phyloP scores from a whole-genome alignment of 805 yeast genomes.

The Zygotorulaspora florentina region DNA sequence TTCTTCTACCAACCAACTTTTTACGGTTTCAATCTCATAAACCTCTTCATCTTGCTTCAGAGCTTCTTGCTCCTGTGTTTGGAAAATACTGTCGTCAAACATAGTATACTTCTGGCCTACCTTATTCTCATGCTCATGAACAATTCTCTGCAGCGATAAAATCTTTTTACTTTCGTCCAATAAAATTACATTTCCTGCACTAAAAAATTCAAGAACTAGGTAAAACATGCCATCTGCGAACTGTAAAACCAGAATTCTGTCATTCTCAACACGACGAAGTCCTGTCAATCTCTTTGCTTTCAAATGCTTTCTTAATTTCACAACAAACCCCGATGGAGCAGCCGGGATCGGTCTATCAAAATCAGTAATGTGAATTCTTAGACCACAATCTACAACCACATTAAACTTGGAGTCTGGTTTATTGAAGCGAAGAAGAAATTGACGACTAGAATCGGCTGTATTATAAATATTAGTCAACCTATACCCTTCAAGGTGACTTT shows the following conservation, averaged over 20 bases:
- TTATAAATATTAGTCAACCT: constrained; percentile 84
- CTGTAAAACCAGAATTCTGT: constrained; percentile 76
- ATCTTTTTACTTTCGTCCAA: constrained; percentile 67
- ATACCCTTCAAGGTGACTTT: constrained; percentile 51
- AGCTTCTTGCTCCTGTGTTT: not conserved
- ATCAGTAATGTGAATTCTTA: constrained; percentile 70
- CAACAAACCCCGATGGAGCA: constrained; percentile 79
- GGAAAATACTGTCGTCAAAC: constrained; percentile 53
- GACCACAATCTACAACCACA: constrained; percentile 81
- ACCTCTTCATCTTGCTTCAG: constrained; percentile 7
- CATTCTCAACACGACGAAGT: constrained; percentile 70
- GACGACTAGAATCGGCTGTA: constrained; percentile 63
- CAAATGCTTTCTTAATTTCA: constrained; percentile 81
- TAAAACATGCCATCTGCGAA: constrained; percentile 79
- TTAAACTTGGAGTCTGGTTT: constrained; percentile 76
- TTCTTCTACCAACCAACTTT: constrained; percentile 31
- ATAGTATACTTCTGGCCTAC: constrained; percentile 68
- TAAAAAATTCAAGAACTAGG: constrained; percentile 84
- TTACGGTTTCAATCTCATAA: constrained; percentile 19
- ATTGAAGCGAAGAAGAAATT: constrained; percentile 74
- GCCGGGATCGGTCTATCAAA: constrained; percentile 78
- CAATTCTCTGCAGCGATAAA: constrained; percentile 71
- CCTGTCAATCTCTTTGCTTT: constrained; percentile 73
- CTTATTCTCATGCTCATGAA: constrained; percentile 63
- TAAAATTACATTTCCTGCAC: constrained; percentile 87